These are phyloP conservation scores for Phytophthora cryptogea DNA, from an alignment of 352 stramenopile genomes.

Conservation along the genomic window DNA sequence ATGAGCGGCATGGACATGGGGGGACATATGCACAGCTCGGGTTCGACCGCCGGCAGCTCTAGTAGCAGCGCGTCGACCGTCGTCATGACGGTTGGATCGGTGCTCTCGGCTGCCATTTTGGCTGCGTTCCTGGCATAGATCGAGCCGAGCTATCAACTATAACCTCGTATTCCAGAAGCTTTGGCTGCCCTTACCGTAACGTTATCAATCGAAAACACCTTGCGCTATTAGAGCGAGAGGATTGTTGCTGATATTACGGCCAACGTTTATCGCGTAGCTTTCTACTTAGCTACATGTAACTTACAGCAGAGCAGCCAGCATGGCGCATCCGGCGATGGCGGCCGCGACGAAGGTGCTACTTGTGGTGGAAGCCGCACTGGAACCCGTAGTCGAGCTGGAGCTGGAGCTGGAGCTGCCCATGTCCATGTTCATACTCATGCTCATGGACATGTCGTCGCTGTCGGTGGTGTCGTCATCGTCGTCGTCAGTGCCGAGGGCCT, in stretches of 20 bases:
- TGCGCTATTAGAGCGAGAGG: not conserved
- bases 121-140: slow-evolving; percentile 27
- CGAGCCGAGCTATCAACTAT: not conserved
- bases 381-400: slow-evolving; percentile 15
- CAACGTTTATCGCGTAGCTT: not conserved
- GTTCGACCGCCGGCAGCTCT: slow-evolving; percentile 5
- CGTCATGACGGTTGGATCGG: slow-evolving; percentile 15
- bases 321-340: slow-evolving; percentile 9
- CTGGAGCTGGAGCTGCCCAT: slow-evolving; percentile 27
- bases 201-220: slow-evolving; percentile 12
- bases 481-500: slow-evolving; percentile 24
- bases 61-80: slow-evolving; percentile 18
- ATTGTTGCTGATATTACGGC: slow-evolving; percentile 11
- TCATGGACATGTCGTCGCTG: slow-evolving; percentile 36
- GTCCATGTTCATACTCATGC: slow-evolving; percentile 28
- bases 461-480: slow-evolving; percentile 26
- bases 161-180: slow-evolving; percentile 1
- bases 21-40: slow-evolving; percentile 8
- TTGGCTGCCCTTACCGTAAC: not conserved
- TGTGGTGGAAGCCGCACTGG: slow-evolving; percentile 21
- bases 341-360: slow-evolving; percentile 6
- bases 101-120: slow-evolving; percentile 21
- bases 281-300: not conserved
- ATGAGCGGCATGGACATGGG: slow-evolving; percentile 37
- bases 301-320: slow-evolving; percentile 20